Base-by-base conservation (phyloP, 106 monocot genomes). In the Dioscorea dumetorum region DNA sequence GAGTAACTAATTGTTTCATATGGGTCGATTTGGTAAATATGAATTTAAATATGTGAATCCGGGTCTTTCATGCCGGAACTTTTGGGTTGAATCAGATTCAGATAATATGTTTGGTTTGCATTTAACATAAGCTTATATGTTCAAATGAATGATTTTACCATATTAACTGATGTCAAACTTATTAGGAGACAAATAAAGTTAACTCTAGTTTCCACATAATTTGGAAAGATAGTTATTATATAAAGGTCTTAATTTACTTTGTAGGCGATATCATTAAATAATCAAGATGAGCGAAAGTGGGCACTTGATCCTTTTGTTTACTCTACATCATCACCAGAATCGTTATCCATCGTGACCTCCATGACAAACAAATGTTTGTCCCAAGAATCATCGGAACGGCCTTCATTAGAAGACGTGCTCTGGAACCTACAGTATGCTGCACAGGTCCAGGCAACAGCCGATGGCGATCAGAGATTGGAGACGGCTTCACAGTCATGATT, bases 341-440 rank as follows among this genome's bases (percentile, higher is more conserved):
- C 95, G 10, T 68, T 95, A 28, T 91, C 91, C 0, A 77, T 72
- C 4, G 83, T 83, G 31, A 70, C 88, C 48, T 85, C 91, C 10
- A 81, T 95, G 49, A 81, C 82, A 21, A 58, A 33, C 59, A 95
- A 88, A 73, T 95, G 95, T 70, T n/a, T 95, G 49, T 81, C 79
- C 5, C 62, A 63, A 9, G 85, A 91, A 16, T 54, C 81, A 49
- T 95, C 83, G 8, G 51, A 41, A 8, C 76, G 88, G 10, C 95
- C 95, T 59, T 95, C 95, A 0, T 78, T 95, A 4, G 95, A 95
- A 74, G 95, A 95, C 58, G 91, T 91, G 22, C 83, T 95, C 2
- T 95, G 95, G 95, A 95, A 95, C 75, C 71, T 95, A 79, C 95
- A 91, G 61, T 95, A 95, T 19, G 91, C 95, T 12, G 76, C 91